Conservation (phyloP, 2,329 filamentous ascomycete genomes). For the Myriosclerotinia scirpicola region DNA sequence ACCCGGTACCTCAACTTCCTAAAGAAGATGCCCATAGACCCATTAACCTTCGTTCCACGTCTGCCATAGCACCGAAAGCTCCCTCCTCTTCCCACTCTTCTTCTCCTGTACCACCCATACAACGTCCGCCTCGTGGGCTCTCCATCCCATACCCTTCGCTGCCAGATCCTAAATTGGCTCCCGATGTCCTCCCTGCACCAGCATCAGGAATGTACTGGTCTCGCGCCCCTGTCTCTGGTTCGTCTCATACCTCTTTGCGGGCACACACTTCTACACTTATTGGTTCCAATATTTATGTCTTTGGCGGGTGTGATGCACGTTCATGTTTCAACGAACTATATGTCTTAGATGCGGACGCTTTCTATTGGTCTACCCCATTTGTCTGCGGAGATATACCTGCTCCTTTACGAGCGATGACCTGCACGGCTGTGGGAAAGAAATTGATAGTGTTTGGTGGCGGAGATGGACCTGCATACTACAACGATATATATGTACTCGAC, state of each 20-base stretch:
- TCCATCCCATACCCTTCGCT: conserved; percentile 57
- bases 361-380: conserved; percentile 66
- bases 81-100: conserved; percentile 26
- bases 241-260: conserved; percentile 59
- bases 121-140: conserved; percentile 38
- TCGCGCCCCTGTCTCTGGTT: conserved; percentile 61
- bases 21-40: conserved; percentile 43
- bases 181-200: conserved; percentile 61
- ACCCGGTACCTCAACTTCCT: conserved; percentile 28
- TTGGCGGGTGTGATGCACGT: conserved; percentile 66
- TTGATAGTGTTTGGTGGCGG: conserved; percentile 69
- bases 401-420: conserved; percentile 69
- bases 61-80: conserved; percentile 39
- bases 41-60: conserved; percentile 51
- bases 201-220: conserved; percentile 75
- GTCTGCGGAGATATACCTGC: conserved; percentile 64
- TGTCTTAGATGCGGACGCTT: conserved; percentile 67
- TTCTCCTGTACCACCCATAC: conserved; percentile 34
- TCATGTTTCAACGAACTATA: conserved; percentile 70
- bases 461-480: conserved; percentile 70
- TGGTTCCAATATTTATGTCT: conserved; percentile 66
- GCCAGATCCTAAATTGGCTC: conserved; percentile 54
- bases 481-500: conserved; percentile 71
- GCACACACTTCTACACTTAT: conserved; percentile 67
- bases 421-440: conserved; percentile 69